Conservation (phyloP, 176 grass and related monocot genomes). For the Stipa capillata region DNA sequence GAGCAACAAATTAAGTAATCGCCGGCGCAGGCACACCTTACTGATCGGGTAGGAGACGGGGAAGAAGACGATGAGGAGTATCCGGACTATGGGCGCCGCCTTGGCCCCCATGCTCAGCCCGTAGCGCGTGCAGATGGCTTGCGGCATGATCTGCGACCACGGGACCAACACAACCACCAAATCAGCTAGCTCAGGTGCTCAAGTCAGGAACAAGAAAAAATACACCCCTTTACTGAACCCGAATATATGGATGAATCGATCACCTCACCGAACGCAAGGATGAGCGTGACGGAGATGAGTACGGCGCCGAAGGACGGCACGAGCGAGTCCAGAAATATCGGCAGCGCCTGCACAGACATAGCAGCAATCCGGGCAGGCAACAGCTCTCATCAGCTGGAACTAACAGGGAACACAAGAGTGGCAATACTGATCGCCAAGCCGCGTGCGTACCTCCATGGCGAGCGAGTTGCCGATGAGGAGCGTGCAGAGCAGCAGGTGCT, state of each 20-base stretch:
- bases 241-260: neutral
- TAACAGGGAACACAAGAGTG: too few species aligned
- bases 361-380: neutral
- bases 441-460: slow-evolving; percentile 98
- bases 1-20: neutral
- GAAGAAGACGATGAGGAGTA: slow-evolving; percentile 74
- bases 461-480: slow-evolving; percentile 98
- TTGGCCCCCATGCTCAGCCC: slow-evolving; percentile 70
- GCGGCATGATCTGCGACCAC: slow-evolving; percentile 60
- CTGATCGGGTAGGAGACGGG: slow-evolving; percentile 91
- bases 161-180: neutral
- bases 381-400: neutral
- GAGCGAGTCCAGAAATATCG: slow-evolving; percentile 84
- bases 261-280: slow-evolving; percentile 94
- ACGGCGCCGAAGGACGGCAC: slow-evolving; percentile 64
- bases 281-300: slow-evolving; percentile 93
- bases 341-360: slow-evolving; percentile 66
- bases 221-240: neutral
- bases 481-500: slow-evolving; percentile 95
- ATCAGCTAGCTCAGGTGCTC: neutral
- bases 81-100: slow-evolving; percentile 44
- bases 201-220: neutral
- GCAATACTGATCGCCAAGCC: too few species aligned
- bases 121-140: slow-evolving; percentile 78
- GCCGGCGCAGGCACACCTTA: slow-evolving; percentile 30